These are phyloP conservation scores for Ceratocystis huliohia DNA, from an alignment of 2,329 filamentous ascomycete species.

Conservation along the genomic window DNA sequence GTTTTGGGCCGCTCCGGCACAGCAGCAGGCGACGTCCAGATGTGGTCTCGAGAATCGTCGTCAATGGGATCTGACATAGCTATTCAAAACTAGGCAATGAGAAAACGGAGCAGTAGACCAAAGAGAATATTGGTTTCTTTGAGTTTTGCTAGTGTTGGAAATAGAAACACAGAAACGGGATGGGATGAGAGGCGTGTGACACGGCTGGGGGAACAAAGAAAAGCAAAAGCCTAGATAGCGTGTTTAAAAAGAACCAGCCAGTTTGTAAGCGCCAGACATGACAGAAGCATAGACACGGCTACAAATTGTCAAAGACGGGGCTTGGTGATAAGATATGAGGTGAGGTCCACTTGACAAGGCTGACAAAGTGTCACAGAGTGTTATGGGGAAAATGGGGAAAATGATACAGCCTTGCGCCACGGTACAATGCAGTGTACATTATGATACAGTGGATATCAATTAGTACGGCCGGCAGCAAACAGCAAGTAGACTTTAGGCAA, in stretches of 20 bases:
- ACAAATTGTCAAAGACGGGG: background rate
- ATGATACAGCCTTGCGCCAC: background rate
- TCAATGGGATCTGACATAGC: slow-evolving; percentile 35
- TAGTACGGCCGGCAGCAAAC: no score
- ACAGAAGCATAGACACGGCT: background rate
- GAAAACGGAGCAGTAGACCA: background rate
- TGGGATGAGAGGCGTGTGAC: background rate
- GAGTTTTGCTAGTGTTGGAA: background rate
- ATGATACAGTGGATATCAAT: no score
- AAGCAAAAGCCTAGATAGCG: no score
- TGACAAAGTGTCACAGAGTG: background rate
- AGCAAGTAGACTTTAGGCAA: no score
- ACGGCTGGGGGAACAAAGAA: background rate
- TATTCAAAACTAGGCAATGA: background rate
- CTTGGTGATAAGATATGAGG: background rate
- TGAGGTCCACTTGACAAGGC: background rate
- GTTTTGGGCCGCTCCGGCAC: slow-evolving; percentile 31
- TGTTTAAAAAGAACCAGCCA: background rate
- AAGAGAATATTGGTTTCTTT: no score
- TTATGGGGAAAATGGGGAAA: background rate
- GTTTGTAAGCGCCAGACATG: background rate
- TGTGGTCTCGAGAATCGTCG: slow-evolving; percentile 35
- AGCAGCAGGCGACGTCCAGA: slow-evolving; percentile 35
- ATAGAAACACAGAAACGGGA: background rate
- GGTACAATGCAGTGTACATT: background rate